These are phyloP conservation scores for Xylariales sp. DNA, from an alignment of 2,329 filamentous ascomycete species.

Conservation along the genomic window DNA sequence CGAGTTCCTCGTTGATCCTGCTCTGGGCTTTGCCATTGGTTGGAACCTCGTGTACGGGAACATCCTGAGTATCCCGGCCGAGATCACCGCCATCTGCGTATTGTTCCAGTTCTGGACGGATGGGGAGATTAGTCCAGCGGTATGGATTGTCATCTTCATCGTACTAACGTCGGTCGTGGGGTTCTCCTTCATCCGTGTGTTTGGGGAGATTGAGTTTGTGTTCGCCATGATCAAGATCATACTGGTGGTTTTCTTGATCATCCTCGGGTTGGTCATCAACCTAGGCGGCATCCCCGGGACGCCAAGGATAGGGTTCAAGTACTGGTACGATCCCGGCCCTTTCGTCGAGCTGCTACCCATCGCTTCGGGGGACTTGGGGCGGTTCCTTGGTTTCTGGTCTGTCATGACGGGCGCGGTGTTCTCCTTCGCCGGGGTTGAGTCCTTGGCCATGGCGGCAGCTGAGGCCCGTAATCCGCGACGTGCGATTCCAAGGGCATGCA, in stretches of 20 bases:
- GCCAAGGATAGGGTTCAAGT: slow-evolving; percentile 58
- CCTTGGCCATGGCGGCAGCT: slow-evolving; percentile 49
- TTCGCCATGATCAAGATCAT: slow-evolving; percentile 53
- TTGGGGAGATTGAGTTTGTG: slow-evolving; percentile 53
- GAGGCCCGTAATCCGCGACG: slow-evolving; percentile 49
- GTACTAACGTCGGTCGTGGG: slow-evolving; percentile 52
- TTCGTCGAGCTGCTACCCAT: slow-evolving; percentile 56
- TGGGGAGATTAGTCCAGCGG: slow-evolving; percentile 43
- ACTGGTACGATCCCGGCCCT: slow-evolving; percentile 65
- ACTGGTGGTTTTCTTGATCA: slow-evolving; percentile 57
- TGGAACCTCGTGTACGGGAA: slow-evolving; percentile 54
- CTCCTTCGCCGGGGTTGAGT: slow-evolving; percentile 45
- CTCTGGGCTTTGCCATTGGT: slow-evolving; percentile 51
- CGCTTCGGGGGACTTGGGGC: slow-evolving; percentile 50
- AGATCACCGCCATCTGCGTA: slow-evolving; percentile 59
- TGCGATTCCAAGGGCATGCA: slow-evolving; percentile 43
- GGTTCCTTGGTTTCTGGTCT: slow-evolving; percentile 57
- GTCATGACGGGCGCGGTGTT: slow-evolving; percentile 43
- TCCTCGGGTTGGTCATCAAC: slow-evolving; percentile 58
- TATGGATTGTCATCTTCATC: slow-evolving; percentile 50
- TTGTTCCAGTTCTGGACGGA: slow-evolving; percentile 62
- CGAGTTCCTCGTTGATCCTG: slow-evolving; percentile 57
- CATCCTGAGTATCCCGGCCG: slow-evolving; percentile 49
- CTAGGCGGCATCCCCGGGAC: slow-evolving; percentile 57
- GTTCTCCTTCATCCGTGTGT: slow-evolving; percentile 52